phyloP scores from a whole-genome alignment of 2,329 filamentous ascomycete genomes.

The Delphinella strobiligena region DNA sequence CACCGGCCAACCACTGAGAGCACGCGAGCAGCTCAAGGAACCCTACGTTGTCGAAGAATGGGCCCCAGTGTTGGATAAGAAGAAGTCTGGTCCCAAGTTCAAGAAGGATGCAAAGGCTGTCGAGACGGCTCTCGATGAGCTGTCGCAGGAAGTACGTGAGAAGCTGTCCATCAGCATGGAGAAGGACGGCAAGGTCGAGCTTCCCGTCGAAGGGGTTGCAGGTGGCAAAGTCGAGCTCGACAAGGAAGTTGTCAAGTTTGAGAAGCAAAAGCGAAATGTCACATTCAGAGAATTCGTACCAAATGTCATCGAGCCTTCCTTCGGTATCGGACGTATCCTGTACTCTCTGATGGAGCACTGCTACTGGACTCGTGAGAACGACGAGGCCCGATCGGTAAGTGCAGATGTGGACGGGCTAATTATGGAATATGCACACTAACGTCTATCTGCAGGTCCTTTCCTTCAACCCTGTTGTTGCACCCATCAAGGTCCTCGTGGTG shows the following conservation, averaged over 20 bases:
- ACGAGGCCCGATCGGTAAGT: slow-evolving; percentile 76
- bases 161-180: slow-evolving; percentile 63
- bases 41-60: slow-evolving; percentile 77
- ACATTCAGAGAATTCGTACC: slow-evolving; percentile 84
- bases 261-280: slow-evolving; percentile 71
- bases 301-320: slow-evolving; percentile 81
- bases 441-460: slow-evolving; percentile 50
- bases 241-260: slow-evolving; percentile 70
- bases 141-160: slow-evolving; percentile 72
- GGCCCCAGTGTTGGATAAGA: slow-evolving; percentile 79
- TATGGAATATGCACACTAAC: background rate
- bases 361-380: slow-evolving; percentile 81
- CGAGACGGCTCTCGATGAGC: slow-evolving; percentile 62
- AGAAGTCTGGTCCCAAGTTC: slow-evolving; percentile 89
- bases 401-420: background rate
- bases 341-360: slow-evolving; percentile 89
- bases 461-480: slow-evolving; percentile 69
- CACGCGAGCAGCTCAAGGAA: slow-evolving; percentile 67
- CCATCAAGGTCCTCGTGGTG: slow-evolving; percentile 87
- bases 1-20: slow-evolving; percentile 75
- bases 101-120: slow-evolving; percentile 88
- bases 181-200: slow-evolving; percentile 59
- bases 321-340: slow-evolving; percentile 89
- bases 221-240: slow-evolving; percentile 67
- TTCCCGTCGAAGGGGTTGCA: slow-evolving; percentile 57